Percentiles rank a stretch among this genome's conserved stretches.
phyloP scores from a whole-genome alignment of 225 moss, liverwort and hornwort genomes.

The Pleurozium schreberi region DNA sequence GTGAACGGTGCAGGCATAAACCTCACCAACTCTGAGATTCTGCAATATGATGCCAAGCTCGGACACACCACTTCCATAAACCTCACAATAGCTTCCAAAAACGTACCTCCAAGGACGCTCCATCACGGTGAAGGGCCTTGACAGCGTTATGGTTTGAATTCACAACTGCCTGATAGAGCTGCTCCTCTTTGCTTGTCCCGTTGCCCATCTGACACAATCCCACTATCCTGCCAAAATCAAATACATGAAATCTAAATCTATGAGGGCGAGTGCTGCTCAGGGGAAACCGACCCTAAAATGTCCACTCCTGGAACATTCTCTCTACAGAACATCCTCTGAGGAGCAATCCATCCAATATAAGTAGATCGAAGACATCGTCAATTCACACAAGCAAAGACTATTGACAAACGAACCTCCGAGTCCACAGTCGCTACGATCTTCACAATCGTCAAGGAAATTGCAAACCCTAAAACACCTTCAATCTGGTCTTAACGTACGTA shows the following conservation, averaged over 20 bases:
- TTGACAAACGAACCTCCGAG: not conserved
- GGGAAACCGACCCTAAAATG: not conserved
- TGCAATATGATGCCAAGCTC: not conserved
- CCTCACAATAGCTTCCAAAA: not conserved
- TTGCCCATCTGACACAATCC: constrained; percentile 44
- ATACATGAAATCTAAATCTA: not conserved
- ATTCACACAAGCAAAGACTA: not conserved
- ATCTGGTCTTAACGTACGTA: not conserved
- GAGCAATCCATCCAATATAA: not conserved
- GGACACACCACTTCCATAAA: not conserved
- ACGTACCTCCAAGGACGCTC: constrained; percentile 85
- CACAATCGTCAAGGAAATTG: not conserved
- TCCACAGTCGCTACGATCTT: not conserved
- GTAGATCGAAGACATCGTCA: not conserved
- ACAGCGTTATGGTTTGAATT: constrained; percentile 72
- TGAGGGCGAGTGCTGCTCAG: not conserved
- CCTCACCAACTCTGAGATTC: not conserved
- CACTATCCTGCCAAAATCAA: not conserved
- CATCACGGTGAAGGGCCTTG: constrained; percentile 79
- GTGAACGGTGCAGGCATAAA: not conserved
- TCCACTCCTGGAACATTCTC: not conserved
- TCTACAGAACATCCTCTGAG: not conserved
- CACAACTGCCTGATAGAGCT: constrained; percentile 70
- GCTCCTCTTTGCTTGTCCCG: constrained; percentile 76
- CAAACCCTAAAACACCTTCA: not conserved